Percentiles rank a stretch among this genome's conserved stretches.
These are phyloP conservation scores for Dactylellina leptospora DNA, from an alignment of 2,329 filamentous ascomycete species.

Conservation along the genomic window DNA sequence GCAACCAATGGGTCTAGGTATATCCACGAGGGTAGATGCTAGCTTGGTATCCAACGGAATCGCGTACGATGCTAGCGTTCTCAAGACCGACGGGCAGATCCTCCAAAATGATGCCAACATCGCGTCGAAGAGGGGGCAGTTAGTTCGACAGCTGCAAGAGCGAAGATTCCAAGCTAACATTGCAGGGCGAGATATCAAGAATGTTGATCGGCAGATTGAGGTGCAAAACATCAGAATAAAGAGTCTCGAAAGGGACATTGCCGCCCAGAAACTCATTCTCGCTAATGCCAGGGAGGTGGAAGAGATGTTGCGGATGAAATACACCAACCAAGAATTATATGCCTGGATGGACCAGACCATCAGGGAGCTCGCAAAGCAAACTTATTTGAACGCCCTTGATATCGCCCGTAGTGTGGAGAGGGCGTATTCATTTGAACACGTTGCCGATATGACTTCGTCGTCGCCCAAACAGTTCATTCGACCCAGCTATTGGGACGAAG, in stretches of 20 bases:
- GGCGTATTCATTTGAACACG: too few species aligned
- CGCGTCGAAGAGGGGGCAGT: constrained; percentile 5
- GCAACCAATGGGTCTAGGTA: constrained; percentile 37
- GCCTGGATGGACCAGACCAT: constrained; percentile 53
- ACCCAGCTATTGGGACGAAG: constrained; percentile 56
- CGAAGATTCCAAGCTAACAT: constrained; percentile 57
- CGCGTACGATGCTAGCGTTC: not conserved
- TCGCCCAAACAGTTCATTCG: not conserved
- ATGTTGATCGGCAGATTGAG: constrained; percentile 57
- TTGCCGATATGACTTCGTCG: constrained; percentile 52
- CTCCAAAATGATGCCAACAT: not conserved
- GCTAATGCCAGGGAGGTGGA: constrained; percentile 53
- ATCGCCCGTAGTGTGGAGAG: constrained; percentile 57
- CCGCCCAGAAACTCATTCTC: constrained; percentile 53
- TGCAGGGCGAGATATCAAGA: constrained; percentile 57
- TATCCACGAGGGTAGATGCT: constrained; percentile 10
- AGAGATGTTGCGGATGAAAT: constrained; percentile 55
- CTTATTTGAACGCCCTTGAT: constrained; percentile 52
- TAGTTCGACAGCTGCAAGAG: constrained; percentile 57
- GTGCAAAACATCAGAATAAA: constrained; percentile 44
- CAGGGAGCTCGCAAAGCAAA: not conserved
- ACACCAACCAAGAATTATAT: constrained; percentile 58
- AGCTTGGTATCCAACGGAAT: not conserved
- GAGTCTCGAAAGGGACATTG: constrained; percentile 55
- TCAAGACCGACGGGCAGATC: not conserved